A percentile compares a stretch with the other conserved stretches of the same genome.
These are phyloP conservation scores for Phytophthora syringae DNA, from an alignment of 352 stramenopile genomes.

Conservation along the genomic window DNA sequence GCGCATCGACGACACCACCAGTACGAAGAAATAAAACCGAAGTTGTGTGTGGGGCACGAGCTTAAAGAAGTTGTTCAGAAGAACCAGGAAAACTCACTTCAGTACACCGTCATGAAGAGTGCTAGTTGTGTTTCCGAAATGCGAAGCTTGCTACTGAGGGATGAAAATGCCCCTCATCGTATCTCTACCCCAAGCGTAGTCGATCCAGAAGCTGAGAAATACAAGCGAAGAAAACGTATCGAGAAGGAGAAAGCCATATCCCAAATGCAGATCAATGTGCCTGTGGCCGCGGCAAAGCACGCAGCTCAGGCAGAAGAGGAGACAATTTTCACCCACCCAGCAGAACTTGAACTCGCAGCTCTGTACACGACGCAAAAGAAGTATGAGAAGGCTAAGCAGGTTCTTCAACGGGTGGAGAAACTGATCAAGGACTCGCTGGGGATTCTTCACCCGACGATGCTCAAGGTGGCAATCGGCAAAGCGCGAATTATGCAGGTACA, in stretches of 20 bases:
- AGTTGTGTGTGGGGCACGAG: constrained; percentile 36
- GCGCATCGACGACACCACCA: constrained; percentile 55
- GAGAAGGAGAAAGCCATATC: constrained; percentile 60
- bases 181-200: not conserved
- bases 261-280: constrained; percentile 62
- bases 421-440: constrained; percentile 47
- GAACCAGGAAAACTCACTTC: constrained; percentile 43
- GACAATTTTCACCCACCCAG: constrained; percentile 49
- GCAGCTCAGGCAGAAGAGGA: constrained; percentile 44
- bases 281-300: constrained; percentile 52
- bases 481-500: constrained; percentile 42
- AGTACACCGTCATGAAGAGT: constrained; percentile 29
- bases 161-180: not conserved
- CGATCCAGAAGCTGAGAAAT: constrained; percentile 60
- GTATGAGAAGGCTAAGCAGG: constrained; percentile 46
- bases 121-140: constrained; percentile 40
- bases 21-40: constrained; percentile 49
- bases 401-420: constrained; percentile 41
- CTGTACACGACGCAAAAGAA: constrained; percentile 72
- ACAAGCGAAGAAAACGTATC: constrained; percentile 47
- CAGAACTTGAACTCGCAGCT: constrained; percentile 58
- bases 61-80: constrained; percentile 19
- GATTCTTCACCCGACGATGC: constrained; percentile 54
- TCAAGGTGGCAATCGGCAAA: constrained; percentile 60
- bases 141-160: constrained; percentile 24